Evolutionary conservation across 768 basidiomycete genomes (phyloP), one percentile per base, ranked within the genome.

Genomic region (Dentipellis sp.): DNA sequence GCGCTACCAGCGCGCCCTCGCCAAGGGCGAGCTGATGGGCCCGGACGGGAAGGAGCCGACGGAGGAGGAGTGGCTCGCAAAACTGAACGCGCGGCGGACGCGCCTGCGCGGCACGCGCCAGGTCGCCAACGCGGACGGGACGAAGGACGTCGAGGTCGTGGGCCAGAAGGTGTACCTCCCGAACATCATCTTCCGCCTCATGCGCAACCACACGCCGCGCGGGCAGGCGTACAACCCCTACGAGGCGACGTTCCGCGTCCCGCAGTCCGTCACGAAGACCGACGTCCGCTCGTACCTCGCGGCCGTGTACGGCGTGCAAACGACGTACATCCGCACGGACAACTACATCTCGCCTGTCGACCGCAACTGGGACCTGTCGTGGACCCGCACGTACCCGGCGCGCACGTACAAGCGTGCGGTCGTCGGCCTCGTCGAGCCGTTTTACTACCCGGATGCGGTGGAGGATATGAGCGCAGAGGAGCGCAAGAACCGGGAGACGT

Each of bases 241-340:
- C 74, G 87, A 93, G 69, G 94, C 93, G 9, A 97, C 94, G 2
- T 95, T 97, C 75, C 89, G 91, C 55, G 78, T 95, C 40, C 88
- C 92, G n/a, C 81, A 82, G 59, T 86, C 83, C 45, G 77, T 94
- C 70, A 97, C 93, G 45, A 97, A 97, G 72, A 90, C 87, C 56
- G 94, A 97, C 72, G 74, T 97, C 38, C 85, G 92, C 40, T 86
- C 88, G 0, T 93, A 95, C 67, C 80, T 97, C 49, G 72, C 72
- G 52, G 79, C 91, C 36, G 80, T 86, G n/a, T 97, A 97, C 63
- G 89, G 90, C 58, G 83, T 97, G 48, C 75, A 84, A 65, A 87
- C 88, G 57, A 95, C 93, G 7, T 97, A 94, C 69, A 91, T 97
- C 59, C 91, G 94, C 52, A 97, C 94, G n/a, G 89, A 91, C 75